A percentile compares a stretch with the other conserved stretches of the same genome.
Evolutionary conservation across 192 early-diverging fungal genomes (phyloP).

Genomic region (Physocladia obscura): DNA sequence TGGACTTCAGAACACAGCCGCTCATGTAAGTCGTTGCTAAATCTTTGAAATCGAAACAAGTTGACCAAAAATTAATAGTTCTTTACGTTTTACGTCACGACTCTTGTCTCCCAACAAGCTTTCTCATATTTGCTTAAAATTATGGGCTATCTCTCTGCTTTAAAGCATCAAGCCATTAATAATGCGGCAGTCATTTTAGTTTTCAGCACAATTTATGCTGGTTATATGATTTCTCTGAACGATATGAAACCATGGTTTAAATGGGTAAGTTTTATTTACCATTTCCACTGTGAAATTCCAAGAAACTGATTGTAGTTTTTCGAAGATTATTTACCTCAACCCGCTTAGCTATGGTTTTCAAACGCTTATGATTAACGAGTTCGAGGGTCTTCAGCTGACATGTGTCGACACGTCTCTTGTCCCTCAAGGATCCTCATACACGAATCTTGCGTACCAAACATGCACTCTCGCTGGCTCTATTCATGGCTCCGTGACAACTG

Average conservation of each 20-base stretch:
- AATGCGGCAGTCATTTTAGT: conserved; percentile 53
- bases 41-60: not conserved
- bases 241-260: conserved; percentile 64
- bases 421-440: conserved; percentile 45
- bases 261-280: conserved; percentile 32
- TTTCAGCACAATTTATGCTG: conserved; percentile 52
- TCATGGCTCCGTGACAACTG: conserved; percentile 56
- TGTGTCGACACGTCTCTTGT: conserved; percentile 22
- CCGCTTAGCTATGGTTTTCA: conserved; percentile 63
- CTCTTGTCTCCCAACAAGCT: conserved; percentile 52
- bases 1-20: conserved; percentile 48
- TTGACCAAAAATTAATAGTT: conserved; percentile 33
- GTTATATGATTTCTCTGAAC: conserved; percentile 60
- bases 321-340: conserved; percentile 59
- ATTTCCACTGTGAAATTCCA: not conserved
- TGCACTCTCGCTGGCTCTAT: conserved; percentile 69
- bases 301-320: not conserved
- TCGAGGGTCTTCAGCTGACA: conserved; percentile 42
- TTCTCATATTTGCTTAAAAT: conserved; percentile 63
- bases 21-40: not conserved
- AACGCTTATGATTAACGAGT: conserved; percentile 62
- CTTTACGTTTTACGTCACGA: conserved; percentile 54
- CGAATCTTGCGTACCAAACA: conserved; percentile 49
- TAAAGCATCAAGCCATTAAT: conserved; percentile 52
- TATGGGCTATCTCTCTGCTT: conserved; percentile 50